Percentiles rank a stretch among this genome's conserved stretches.
Evolutionary conservation across 805 yeast genomes (phyloP).

Genomic region (Trichomonascus vanleenenianus): DNA sequence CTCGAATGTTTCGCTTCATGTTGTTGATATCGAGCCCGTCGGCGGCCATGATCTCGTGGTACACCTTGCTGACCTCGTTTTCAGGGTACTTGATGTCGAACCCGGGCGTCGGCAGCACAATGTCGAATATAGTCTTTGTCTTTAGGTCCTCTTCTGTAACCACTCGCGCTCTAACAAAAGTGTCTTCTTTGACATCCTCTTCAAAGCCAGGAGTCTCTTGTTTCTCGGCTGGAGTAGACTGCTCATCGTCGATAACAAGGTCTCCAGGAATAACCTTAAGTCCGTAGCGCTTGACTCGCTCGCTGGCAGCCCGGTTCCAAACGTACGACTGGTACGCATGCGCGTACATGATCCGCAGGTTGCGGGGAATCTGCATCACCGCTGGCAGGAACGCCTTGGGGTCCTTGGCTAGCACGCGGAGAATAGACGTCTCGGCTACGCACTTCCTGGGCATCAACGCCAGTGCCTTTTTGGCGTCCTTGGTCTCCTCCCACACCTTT

Average conservation of each 20-base stretch:
- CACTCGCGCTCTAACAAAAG: conserved; percentile 61
- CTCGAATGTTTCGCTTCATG: conserved; percentile 79
- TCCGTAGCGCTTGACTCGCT: conserved; percentile 67
- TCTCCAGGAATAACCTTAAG: conserved; percentile 70
- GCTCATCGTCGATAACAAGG: conserved; percentile 43
- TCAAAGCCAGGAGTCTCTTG: conserved; percentile 21
- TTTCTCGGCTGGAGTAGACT: conserved; percentile 7
- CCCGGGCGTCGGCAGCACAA: conserved; percentile 96
- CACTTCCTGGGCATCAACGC: conserved; percentile 80
- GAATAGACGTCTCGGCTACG: conserved; percentile 72
- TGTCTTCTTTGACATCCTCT: conserved; percentile 55
- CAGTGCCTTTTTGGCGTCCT: conserved; percentile 57
- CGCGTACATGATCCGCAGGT: conserved; percentile 87
- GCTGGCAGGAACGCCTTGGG: conserved; percentile 64
- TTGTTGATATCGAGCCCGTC: conserved; percentile 79
- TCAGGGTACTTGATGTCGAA: conserved; percentile 83
- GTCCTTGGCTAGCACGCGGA: conserved; percentile 49
- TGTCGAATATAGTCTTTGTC: conserved; percentile 63
- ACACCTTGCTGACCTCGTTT: conserved; percentile 52
- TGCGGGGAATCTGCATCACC: conserved; percentile 83
- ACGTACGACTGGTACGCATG: conserved; percentile 96
- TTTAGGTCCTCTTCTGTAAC: conserved; percentile 70
- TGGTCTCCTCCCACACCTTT: conserved; percentile 67
- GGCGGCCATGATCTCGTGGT: conserved; percentile 59
- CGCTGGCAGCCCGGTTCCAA: conserved; percentile 85